Percentiles rank a stretch among this genome's conserved stretches.
Conservation (phyloP, 2,329 filamentous ascomycete species). For the Alternaria arbusti region DNA sequence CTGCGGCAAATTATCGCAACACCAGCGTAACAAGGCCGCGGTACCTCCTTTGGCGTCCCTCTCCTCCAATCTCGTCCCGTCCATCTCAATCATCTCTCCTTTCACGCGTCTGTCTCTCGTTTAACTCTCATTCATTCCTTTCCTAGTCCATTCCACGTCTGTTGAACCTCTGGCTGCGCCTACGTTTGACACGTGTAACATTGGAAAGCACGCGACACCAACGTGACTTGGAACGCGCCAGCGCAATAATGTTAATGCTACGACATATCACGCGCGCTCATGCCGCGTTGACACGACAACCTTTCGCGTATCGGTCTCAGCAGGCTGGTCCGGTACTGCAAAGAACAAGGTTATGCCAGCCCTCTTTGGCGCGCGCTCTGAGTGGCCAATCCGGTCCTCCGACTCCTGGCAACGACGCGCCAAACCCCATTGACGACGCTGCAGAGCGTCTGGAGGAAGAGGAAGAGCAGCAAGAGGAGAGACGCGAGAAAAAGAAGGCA, state of each 20-base stretch:
- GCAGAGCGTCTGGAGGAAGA: constrained; percentile 35
- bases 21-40: constrained; percentile 11
- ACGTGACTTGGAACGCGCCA: constrained; percentile 9
- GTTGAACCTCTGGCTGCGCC: constrained; percentile 12
- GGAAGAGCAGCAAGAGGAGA: constrained; percentile 6
- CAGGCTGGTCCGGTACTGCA: constrained; percentile 32
- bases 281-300: constrained; percentile 26
- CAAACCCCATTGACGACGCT: constrained; percentile 48
- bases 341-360: constrained; percentile 12
- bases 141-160: constrained; percentile 5
- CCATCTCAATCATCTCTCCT: constrained; percentile 10
- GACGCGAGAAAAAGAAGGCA: constrained; percentile 20
- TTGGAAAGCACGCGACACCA: constrained; percentile 28
- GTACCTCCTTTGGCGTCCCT: constrained; percentile 1
- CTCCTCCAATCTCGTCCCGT: not conserved
- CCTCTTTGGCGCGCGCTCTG: constrained; percentile 28
- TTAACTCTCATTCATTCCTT: constrained; percentile 13
- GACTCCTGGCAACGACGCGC: constrained; percentile 46
- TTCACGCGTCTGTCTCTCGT: constrained; percentile 18
- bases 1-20: constrained; percentile 7
- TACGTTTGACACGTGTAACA: constrained; percentile 22
- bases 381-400: constrained; percentile 46
- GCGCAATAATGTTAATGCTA: constrained; percentile 42
- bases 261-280: constrained; percentile 27
- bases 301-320: constrained; percentile 24